Evolutionary conservation across 345 rosid genomes (phyloP), one percentile per base, ranked within the genome.

Genomic region (Durio zibethinus): DNA sequence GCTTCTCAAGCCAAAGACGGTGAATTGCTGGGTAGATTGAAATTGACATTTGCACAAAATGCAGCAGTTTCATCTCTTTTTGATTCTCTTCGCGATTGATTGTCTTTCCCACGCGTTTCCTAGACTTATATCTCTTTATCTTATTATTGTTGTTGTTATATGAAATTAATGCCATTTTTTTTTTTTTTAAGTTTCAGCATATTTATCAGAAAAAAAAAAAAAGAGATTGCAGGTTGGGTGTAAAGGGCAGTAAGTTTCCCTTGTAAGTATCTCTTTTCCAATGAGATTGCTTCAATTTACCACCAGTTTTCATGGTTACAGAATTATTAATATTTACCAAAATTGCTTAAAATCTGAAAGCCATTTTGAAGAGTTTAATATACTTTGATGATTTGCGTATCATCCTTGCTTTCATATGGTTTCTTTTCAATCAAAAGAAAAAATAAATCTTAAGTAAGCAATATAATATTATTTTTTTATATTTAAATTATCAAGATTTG

Each of bases 1-100:
- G 99, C 99, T 14, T 90, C 96, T 75, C 98, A 90, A 78, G 94
- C 98, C 38, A 90, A 92, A 80, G 98, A 96, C 77, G 97, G 97
- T 0, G 99, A 93, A 82, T 85, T 96, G 86, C 91, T 96, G 42
- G 97, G 92, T 63, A 88, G 97, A 82, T 80, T 96, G 84, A 91
- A 87, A 80, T 77, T 85, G 80, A 96, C 97, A 27, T 93, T 96
- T 78, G 76, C 94, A 50, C 99, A 93, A 77, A 96, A 93, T 78
- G 85, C 94, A 27, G 88, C 94, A 23, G 94, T 92, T 40, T 86
- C 97, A 1, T 90, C 98, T 62, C 88, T 96, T 57, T 93, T 96
- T 48, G 98, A 93, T 81, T 92, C 94, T 31, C 90, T 96, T 15
- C 87, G 97, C 61, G 92, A 90, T 60, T 76, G 90, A 25, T 84